Conservation (phyloP, 208 protist species). For the Leishmania martiniquensis region DNA sequence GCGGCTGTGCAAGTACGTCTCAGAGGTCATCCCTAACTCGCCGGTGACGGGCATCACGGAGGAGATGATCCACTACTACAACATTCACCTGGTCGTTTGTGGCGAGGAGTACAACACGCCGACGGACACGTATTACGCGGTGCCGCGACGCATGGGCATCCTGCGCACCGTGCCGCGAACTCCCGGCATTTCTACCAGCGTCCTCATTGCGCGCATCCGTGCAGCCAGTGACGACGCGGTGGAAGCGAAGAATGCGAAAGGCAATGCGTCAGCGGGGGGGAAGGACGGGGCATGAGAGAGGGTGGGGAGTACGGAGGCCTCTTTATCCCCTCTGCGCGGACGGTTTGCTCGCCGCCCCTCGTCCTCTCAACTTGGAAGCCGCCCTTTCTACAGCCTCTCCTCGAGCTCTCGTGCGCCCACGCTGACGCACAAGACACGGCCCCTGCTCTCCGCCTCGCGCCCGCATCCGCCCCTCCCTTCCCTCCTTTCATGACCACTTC, state of each 20-base stretch:
- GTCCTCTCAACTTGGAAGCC: no score
- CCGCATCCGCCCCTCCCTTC: not conserved
- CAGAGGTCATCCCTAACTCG: conserved; percentile 88
- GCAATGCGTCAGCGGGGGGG: conserved; percentile 37
- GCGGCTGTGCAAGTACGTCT: conserved; percentile 89
- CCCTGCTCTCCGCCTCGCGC: no score
- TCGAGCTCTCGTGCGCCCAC: not conserved
- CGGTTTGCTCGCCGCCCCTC: no score
- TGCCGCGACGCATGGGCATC: conserved; percentile 87
- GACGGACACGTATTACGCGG: conserved; percentile 90
- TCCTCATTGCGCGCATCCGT: conserved; percentile 85
- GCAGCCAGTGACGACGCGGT: conserved; percentile 56
- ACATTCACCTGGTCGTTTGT: conserved; percentile 93
- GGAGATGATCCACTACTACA: conserved; percentile 91
- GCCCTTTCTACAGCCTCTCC: not conserved
- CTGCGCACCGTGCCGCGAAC: conserved; percentile 88
- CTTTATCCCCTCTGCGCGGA: no score
- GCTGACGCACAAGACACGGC: no score
- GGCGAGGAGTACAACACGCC: conserved; percentile 91
- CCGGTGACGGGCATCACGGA: conserved; percentile 86
- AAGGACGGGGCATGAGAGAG: conserved; percentile 36
- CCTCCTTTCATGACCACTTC: not conserved
- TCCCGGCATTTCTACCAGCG: conserved; percentile 90
- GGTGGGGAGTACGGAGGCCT: no score
- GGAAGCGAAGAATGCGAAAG: conserved; percentile 64